Evolutionary conservation across 257 asterid species (phyloP), one percentile per base, ranked within the genome.

Genomic region (Capsicum pubescens): DNA sequence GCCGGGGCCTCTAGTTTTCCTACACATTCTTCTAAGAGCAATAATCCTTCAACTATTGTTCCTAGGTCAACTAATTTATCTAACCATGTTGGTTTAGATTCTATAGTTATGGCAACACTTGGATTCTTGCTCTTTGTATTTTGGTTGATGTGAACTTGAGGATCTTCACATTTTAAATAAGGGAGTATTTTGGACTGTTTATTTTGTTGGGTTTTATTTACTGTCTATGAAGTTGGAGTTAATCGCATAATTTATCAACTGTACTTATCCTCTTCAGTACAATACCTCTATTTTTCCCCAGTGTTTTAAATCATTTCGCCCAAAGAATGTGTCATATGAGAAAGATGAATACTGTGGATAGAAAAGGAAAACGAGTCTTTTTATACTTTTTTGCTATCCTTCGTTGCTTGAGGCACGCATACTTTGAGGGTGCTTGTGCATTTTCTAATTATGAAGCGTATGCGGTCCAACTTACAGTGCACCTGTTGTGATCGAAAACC

Each of bases 1-100:
- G 88, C 90, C 1, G 81, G 81, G 8, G 8, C 85, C 44, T 87
- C 90, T 10, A 1, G 19, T 91, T 92, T 1, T 90, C 92, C 0
- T 9, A 61, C 36, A 61, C 68, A 19, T 19, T 61, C 68, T 61
- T 7, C 36, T 19, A 61, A 61, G 68, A 19, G 14, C 42, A 79
- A 87, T 16, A 82, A 81, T 46, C 93, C 71, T 46, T 80, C 70
- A n/a, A 64, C 92, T 32, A 12, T 15, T 44, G 60, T 82, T 78
- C 81, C 94, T 0, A 85, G 19, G 82, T 87, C 92, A 2, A 85
- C 90, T 13, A 7, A 54, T 17, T 14, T 79, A 44, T 2, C 61
- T 17, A 64, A 57, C 66, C 61, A 12, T 5, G 50, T 66, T 48
- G 77, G 80, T 50, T 9, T 86, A 11, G 82, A 81, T 46, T 48